Conservation (phyloP, 495 filamentous ascomycete species). For the Melanomma pulvis-pyrius region DNA sequence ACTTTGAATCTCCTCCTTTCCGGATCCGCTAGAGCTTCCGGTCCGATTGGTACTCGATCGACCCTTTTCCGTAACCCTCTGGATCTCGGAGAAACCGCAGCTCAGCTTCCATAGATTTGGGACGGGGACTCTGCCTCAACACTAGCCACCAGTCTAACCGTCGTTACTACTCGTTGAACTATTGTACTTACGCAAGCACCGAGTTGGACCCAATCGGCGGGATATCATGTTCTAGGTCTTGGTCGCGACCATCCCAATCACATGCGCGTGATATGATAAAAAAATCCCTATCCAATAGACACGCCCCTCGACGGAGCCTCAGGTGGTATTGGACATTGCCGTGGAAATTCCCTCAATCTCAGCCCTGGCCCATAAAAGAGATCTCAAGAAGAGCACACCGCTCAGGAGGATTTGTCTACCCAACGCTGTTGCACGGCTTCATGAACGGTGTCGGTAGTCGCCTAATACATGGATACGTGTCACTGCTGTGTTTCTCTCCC, state of each 20-base stretch:
- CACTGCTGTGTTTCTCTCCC: not conserved
- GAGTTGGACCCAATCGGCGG: not conserved
- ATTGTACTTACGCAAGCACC: not conserved
- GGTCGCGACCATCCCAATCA: not conserved
- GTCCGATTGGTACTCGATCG: not conserved
- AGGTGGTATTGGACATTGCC: not conserved
- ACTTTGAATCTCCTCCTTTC: not conserved
- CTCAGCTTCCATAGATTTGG: not conserved
- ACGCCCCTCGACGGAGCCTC: not conserved
- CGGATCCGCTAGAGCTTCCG: not conserved
- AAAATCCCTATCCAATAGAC: not conserved
- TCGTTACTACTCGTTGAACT: not conserved
- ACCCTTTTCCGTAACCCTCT: not conserved
- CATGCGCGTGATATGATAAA: not conserved
- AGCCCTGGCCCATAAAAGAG: not conserved
- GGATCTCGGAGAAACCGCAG: constrained; percentile 5
- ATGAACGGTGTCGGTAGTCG: not conserved
- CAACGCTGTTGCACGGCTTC: not conserved
- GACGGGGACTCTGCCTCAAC: not conserved
- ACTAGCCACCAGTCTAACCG: not conserved
- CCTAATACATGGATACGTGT: not conserved
- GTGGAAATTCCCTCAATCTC: not conserved
- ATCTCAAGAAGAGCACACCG: not conserved
- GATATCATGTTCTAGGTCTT: not conserved
- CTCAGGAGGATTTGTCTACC: not conserved